A percentile compares a stretch with the other conserved stretches of the same genome.
phyloP scores from a whole-genome alignment of 305 asterid species.

The Euphrasia arctica region DNA sequence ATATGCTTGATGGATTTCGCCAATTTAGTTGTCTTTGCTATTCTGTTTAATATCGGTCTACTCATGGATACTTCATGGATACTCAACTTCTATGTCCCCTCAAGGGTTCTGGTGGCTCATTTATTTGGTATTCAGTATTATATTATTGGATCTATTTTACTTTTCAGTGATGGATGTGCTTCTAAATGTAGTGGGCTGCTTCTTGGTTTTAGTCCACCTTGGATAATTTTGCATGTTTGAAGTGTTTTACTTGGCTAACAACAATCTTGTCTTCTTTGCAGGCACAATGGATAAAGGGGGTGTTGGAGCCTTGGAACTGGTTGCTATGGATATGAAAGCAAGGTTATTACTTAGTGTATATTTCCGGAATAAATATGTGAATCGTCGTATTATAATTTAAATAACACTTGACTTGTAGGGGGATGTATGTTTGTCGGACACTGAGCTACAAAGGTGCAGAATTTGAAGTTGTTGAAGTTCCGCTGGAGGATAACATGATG shows the following conservation, averaged over 20 bases:
- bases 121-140: conserved; percentile 16
- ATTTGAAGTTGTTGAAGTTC: conserved; percentile 95
- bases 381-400: conserved; percentile 25
- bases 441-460: conserved; percentile 96
- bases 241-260: conserved; percentile 19
- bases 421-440: conserved; percentile 99
- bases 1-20: conserved; percentile 20
- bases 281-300: conserved; percentile 97
- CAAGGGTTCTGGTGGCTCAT: conserved; percentile 9
- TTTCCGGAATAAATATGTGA: conserved; percentile 20
- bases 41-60: conserved; percentile 21
- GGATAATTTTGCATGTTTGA: conserved; percentile 10
- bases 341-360: conserved; percentile 40
- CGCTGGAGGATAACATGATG: conserved; percentile 78
- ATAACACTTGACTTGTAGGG: conserved; percentile 46
- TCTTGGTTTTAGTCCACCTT: conserved; percentile 3
- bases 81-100: conserved; percentile 10
- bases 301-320: conserved; percentile 99
- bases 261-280: conserved; percentile 33
- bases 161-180: not conserved
- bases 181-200: conserved; percentile 10
- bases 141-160: conserved; percentile 18
- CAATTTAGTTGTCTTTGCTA: conserved; percentile 7
- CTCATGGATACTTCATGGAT: conserved; percentile 20
- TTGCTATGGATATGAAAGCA: conserved; percentile 99